A percentile compares a stretch with the other conserved stretches of the same genome.
These are phyloP conservation scores for Cardamine resedifolia DNA, from an alignment of 345 rosid genomes.

Conservation along the genomic window DNA sequence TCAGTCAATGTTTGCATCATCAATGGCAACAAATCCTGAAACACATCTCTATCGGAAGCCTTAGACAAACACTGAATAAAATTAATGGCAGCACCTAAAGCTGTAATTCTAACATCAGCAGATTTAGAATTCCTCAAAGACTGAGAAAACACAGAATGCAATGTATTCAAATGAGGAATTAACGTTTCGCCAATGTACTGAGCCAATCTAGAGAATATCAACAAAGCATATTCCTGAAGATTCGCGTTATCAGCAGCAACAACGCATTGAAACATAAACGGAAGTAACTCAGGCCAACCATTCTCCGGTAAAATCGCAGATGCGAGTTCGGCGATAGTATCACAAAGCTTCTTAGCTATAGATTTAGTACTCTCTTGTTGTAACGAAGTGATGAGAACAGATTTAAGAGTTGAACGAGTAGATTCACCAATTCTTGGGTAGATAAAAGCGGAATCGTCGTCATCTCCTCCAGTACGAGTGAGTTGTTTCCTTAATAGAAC, in stretches of 20 bases:
- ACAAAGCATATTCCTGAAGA: constrained; percentile 56
- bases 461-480: constrained; percentile 35
- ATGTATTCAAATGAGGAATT: constrained; percentile 42
- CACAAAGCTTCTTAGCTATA: constrained; percentile 54
- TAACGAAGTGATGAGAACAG: constrained; percentile 46
- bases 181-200: constrained; percentile 59
- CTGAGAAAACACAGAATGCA: constrained; percentile 56
- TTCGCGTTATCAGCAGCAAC: constrained; percentile 42
- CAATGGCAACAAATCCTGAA: constrained; percentile 63
- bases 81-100: constrained; percentile 53
- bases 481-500: constrained; percentile 69
- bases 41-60: constrained; percentile 50
- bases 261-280: constrained; percentile 61
- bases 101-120: constrained; percentile 54
- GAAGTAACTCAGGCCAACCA: constrained; percentile 66
- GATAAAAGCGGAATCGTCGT: constrained; percentile 49
- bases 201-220: constrained; percentile 63
- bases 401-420: constrained; percentile 51
- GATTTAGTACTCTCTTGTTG: constrained; percentile 52
- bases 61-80: constrained; percentile 56
- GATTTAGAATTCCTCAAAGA: constrained; percentile 41
- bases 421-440: constrained; percentile 40
- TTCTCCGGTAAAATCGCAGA: constrained; percentile 47
- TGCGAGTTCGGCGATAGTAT: constrained; percentile 65
- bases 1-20: constrained; percentile 65